Conservation (phyloP, 768 basidiomycete genomes). For the Boletus reticuloceps region DNA sequence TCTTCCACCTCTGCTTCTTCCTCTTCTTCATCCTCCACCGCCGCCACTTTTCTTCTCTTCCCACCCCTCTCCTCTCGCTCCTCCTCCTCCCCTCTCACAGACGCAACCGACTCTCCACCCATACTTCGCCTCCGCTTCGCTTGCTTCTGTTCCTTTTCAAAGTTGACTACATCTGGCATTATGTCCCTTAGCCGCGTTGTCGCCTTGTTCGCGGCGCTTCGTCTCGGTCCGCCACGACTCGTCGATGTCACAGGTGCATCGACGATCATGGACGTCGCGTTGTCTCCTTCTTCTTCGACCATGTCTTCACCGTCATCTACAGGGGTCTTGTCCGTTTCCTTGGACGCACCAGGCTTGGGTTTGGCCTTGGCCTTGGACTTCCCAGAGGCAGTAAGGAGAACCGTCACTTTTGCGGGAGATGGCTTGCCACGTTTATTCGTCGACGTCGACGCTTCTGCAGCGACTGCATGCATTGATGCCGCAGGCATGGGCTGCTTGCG, state of each 20-base stretch:
- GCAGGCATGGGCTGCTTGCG: slow-evolving; percentile 13
- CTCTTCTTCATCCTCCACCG: slow-evolving; percentile 18
- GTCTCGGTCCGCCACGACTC: slow-evolving; percentile 33
- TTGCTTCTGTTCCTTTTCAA: slow-evolving; percentile 61
- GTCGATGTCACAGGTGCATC: slow-evolving; percentile 11
- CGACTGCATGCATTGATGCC: slow-evolving; percentile 20
- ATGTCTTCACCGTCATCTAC: not conserved
- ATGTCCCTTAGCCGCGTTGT: slow-evolving; percentile 46
- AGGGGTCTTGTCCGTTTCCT: not conserved
- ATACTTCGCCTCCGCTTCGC: slow-evolving; percentile 30
- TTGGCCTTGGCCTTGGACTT: slow-evolving; percentile 6
- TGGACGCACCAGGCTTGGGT: not conserved
- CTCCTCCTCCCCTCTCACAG: slow-evolving; percentile 6
- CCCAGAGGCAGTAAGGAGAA: not conserved
- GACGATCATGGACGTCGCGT: slow-evolving; percentile 7
- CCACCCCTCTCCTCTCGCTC: slow-evolving; percentile 18
- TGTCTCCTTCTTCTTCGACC: not conserved
- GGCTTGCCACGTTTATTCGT: slow-evolving; percentile 17
- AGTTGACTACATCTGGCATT: slow-evolving; percentile 77
- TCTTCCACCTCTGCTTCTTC: slow-evolving; percentile 24
- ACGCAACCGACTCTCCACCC: slow-evolving; percentile 28
- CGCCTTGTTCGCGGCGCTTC: slow-evolving; percentile 55
- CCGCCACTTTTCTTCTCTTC: slow-evolving; percentile 19
- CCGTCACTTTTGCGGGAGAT: slow-evolving; percentile 14
- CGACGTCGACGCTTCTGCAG: slow-evolving; percentile 23